Base-by-base conservation (phyloP, 768 basidiomycete genomes). In the Auricularia cornea region DNA sequence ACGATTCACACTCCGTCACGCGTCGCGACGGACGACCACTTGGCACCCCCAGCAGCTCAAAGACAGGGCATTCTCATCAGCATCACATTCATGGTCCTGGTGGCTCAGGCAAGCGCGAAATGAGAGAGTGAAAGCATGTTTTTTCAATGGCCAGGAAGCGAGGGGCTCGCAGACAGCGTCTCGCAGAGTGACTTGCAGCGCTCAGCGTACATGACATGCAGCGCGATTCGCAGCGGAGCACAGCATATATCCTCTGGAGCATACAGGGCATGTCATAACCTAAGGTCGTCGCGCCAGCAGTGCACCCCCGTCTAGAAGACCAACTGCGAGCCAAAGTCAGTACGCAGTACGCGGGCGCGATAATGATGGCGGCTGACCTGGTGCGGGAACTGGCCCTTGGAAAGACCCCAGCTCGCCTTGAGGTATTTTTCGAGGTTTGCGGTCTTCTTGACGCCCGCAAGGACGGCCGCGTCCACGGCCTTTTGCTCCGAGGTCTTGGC, bases 361-460 rank as follows among this genome's bases (percentile, higher is more conserved):
- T 80, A 99, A 75, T 23, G 20, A 8, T 52, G 12, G 5, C 12
- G 4, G 28, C 28, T 28, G 6, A 57, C 54, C 79, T 91, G 85
- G 81, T 99, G 97, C 74, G 97, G 92, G 82, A 83, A 93, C 80
- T 98, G 94, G 66, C 95, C 94, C 84, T 95, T 97, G 70, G 92
- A 93, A 66, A 99, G 83, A 73, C 93, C 94, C 83, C 90, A 99
- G 72, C 83, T 86, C 62, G 95, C 84, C 75, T 88, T 89, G 71
- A 99, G 84, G 80, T 99, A 99, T 79, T 94, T 95, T 74, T 80
- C 82, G 68, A 98, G 83, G 82, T 89, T 87, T 72, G 92, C 89
- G 67, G 89, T 88, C 81, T 92, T 92, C 83, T 91, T 94, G 74
- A 97, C 81, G 62, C 90, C 87, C 65, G 86, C 84, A 67, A 98